Percentiles rank a stretch among this genome's conserved stretches.
Conservation (phyloP, 2,329 filamentous ascomycete species). For the Fusarium lyarnte region DNA sequence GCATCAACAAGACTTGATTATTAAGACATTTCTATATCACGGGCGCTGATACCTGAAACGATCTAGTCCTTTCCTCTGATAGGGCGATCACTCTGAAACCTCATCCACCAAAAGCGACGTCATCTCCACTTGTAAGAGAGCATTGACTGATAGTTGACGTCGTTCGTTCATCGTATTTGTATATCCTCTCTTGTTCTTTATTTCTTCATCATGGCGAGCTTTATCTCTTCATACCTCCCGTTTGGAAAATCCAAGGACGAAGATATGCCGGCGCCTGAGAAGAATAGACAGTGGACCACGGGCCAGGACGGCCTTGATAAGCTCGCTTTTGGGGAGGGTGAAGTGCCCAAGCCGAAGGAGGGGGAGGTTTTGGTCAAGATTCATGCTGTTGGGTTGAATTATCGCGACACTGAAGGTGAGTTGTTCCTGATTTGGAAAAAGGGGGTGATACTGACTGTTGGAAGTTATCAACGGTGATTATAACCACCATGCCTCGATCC, state of each 20-base stretch:
- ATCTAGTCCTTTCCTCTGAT: conserved; percentile 23
- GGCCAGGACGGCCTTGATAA: conserved; percentile 65
- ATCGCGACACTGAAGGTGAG: conserved; percentile 60
- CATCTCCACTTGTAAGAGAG: conserved; percentile 32
- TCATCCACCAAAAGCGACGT: conserved; percentile 30
- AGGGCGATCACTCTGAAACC: conserved; percentile 9
- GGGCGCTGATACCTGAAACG: conserved; percentile 20
- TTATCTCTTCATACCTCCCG: conserved; percentile 36
- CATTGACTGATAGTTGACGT: conserved; percentile 18
- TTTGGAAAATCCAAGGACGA: conserved; percentile 27
- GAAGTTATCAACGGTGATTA: conserved; percentile 73
- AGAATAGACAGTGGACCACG: conserved; percentile 63
- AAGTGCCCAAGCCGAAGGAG: conserved; percentile 58
- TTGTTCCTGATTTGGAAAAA: background rate
- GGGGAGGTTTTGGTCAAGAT: conserved; percentile 63
- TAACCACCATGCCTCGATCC: conserved; percentile 68
- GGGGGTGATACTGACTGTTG: background rate
- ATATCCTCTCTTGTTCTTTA: background rate
- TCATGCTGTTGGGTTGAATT: conserved; percentile 59
- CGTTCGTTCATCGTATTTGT: background rate
- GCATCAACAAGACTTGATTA: conserved; percentile 15
- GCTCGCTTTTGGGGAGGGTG: conserved; percentile 54
- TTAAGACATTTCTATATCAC: conserved; percentile 12
- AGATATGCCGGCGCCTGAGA: conserved; percentile 34
- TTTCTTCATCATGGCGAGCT: conserved; percentile 25